Evolutionary conservation across 225 moss, liverwort and hornwort species (phyloP).

Genomic region (Climacium dendroides): DNA sequence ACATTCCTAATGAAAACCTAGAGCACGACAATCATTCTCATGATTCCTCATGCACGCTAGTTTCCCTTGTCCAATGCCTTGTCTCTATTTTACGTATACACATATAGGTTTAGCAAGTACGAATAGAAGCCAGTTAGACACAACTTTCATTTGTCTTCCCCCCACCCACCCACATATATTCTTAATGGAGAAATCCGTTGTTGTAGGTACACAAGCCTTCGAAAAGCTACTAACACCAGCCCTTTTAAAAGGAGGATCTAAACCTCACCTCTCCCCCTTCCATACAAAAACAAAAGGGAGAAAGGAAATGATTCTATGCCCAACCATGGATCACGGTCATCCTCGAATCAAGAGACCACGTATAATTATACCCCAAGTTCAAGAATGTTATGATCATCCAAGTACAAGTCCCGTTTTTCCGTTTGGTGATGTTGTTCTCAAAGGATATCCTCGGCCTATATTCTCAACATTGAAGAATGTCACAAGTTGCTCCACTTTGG

Average conservation of each 20-base stretch:
- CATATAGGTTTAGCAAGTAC: accelerated
- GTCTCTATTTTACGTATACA: background rate
- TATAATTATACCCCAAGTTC: no score
- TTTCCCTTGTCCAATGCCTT: accelerated
- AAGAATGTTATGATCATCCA: background rate
- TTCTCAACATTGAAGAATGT: background rate
- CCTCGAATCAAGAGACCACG: no score
- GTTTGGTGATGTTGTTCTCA: background rate
- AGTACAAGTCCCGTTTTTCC: background rate
- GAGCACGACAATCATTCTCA: accelerated
- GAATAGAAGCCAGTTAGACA: background rate
- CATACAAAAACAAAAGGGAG: no score
- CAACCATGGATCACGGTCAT: no score
- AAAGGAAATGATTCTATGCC: no score
- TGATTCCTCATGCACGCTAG: accelerated
- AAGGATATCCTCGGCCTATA: background rate
- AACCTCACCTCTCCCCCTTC: no score
- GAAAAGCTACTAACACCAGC: background rate
- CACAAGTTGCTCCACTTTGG: background rate
- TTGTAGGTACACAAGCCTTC: background rate
- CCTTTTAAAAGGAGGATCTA: background rate
- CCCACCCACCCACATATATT: no score
- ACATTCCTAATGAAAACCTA: background rate
- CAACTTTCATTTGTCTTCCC: background rate
- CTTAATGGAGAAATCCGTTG: accelerated